These are phyloP conservation scores for Talaromyces marneffei DNA, from an alignment of 2,329 filamentous ascomycete genomes.

Conservation along the genomic window DNA sequence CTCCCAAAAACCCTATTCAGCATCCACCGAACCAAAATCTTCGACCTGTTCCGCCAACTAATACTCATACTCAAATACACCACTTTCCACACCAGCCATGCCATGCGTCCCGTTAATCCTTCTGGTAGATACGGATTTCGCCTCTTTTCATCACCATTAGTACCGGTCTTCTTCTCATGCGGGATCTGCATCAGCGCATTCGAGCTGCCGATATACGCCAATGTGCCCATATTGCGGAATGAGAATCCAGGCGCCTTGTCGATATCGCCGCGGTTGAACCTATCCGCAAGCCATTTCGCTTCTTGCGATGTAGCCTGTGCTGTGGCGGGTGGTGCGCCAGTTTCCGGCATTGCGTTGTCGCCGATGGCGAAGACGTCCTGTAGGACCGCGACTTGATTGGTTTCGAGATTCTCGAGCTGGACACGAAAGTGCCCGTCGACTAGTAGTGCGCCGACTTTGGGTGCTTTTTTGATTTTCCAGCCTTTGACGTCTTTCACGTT, in stretches of 20 bases:
- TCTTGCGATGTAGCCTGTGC: conserved; percentile 57
- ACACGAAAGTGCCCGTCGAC: conserved; percentile 53
- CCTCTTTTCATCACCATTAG: neutral
- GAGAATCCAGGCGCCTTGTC: conserved; percentile 39
- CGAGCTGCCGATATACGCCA: conserved; percentile 56
- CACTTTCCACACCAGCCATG: conserved; percentile 41
- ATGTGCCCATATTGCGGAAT: conserved; percentile 52
- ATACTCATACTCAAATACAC: conserved; percentile 44
- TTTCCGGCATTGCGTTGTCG: conserved; percentile 52
- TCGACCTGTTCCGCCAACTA: conserved; percentile 42
- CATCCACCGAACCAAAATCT: conserved; percentile 39
- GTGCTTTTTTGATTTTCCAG: conserved; percentile 49
- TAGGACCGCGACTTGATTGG: conserved; percentile 38
- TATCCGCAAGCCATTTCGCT: conserved; percentile 52
- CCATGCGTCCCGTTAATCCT: conserved; percentile 36
- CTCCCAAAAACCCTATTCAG: conserved; percentile 41
- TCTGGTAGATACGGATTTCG: conserved; percentile 29
- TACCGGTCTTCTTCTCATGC: conserved; percentile 16
- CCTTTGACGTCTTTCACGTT: conserved; percentile 3
- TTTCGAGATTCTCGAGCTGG: conserved; percentile 41
- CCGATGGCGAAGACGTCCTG: conserved; percentile 52
- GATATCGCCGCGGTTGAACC: conserved; percentile 47
- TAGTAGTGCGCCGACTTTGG: conserved; percentile 45
- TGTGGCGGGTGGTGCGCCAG: conserved; percentile 50
- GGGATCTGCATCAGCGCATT: conserved; percentile 52